Evolutionary conservation across 768 basidiomycete genomes (phyloP), one percentile per base, ranked within the genome.

Genomic region (Kwoniella botswanensis): DNA sequence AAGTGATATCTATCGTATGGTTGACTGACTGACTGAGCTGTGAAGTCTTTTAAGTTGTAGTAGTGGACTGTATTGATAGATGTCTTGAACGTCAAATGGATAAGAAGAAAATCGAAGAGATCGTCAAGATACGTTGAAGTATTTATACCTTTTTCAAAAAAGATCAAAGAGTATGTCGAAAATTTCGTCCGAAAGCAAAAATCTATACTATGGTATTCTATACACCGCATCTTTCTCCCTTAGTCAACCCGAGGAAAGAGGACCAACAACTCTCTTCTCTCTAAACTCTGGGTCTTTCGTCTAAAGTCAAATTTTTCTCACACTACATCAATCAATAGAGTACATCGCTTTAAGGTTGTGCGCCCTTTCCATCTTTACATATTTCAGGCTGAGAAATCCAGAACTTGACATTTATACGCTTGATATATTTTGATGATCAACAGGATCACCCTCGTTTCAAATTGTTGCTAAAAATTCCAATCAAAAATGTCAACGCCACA

Each of bases 311-410:
- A 61, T 42, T n/a, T 18, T 61, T 61, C 59, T 61, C 59, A 61
- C 59, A 42, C 35, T 61, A 42, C 18, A 7, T 1, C 18, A 4
- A 59, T 12, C 17, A 61, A 7, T 18, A 12, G 2, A 50, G 46
- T 61, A 26, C 59, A 61, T 61, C 59, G 59, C 59, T 61, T 61
- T 43, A 61, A 61, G 59, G 59, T 61, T 43, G 59, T 61, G 59
- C 42, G 59, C 59, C 59, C 59, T 21, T 61, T 50, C 46, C 46
- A 50, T 50, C 12, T 50, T 50, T 50, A 35, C 46, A 50, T 18
- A 15, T 13, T 4, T 50, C 46, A 15, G 4, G 46, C 13, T 15
- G 18, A 18, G 46, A 50, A 50, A 1, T 50, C 46, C 46, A 50
- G 46, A 50, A 50, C 18, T 50, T 50, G 46, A 50, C 17, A 10